A percentile compares a stretch with the other conserved stretches of the same genome.
Conservation (phyloP, 768 basidiomycete species). For the Phanerodontia chrysosporium region DNA sequence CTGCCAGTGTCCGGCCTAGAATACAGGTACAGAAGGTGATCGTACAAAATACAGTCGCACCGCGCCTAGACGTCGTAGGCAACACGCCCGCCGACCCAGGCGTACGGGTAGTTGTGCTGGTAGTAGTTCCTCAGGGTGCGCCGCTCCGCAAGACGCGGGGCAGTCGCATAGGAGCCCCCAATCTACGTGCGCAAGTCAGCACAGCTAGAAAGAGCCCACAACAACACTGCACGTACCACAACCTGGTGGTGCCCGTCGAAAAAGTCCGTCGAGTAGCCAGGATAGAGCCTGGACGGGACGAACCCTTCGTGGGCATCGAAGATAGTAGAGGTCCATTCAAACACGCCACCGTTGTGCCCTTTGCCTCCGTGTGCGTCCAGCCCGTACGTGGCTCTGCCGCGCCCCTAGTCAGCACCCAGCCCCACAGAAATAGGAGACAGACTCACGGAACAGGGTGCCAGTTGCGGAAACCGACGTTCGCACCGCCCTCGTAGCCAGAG, state of each 20-base stretch:
- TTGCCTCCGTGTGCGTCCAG: slow-evolving; percentile 42
- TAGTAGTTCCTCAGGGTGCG: slow-evolving; percentile 86
- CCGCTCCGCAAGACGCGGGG: slow-evolving; percentile 76
- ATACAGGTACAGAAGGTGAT: too few relatives aligned
- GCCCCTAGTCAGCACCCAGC: neutral
- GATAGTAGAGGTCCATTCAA: slow-evolving; percentile 94
- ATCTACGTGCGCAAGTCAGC: slow-evolving; percentile 43
- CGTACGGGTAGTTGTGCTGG: slow-evolving; percentile 85
- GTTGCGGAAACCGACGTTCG: slow-evolving; percentile 84
- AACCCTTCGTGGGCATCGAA: slow-evolving; percentile 75
- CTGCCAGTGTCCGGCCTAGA: too few relatives aligned
- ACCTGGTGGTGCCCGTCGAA: slow-evolving; percentile 84
- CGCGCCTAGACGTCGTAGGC: slow-evolving; percentile 44
- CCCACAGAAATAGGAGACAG: neutral
- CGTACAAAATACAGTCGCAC: too few relatives aligned
- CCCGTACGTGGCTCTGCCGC: slow-evolving; percentile 65
- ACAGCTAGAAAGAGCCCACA: neutral
- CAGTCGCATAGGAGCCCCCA: slow-evolving; percentile 86
- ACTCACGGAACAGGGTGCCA: slow-evolving; percentile 93
- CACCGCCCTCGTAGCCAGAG: slow-evolving; percentile 68
- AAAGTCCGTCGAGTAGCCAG: slow-evolving; percentile 91
- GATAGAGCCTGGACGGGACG: slow-evolving; percentile 72
- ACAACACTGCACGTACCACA: slow-evolving; percentile 55
- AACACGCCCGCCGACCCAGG: slow-evolving; percentile 78
- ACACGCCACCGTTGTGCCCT: slow-evolving; percentile 91